Base-by-base conservation (phyloP, 202 grass and related monocot genomes). In the Carex sylvatica region DNA sequence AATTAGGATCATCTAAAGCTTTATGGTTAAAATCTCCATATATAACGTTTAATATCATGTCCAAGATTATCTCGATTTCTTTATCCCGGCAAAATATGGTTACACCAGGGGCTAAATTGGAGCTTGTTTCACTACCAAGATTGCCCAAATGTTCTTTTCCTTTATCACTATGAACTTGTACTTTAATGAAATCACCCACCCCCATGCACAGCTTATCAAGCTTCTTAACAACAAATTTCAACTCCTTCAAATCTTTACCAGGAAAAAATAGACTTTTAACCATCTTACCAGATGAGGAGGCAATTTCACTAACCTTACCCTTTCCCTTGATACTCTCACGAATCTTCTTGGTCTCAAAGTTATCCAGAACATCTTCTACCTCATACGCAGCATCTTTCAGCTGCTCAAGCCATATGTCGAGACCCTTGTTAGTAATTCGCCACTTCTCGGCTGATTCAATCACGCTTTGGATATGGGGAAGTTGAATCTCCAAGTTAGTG, bases 361-460 rank as follows among this genome's bases (percentile, higher is more conserved):
- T 38, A 35, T 90, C 88, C 6, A 87, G 67, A 52, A 87, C 35
- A 56, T 90, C 85, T 26, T 87, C 72, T 1, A 69, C 88, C 12
- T 87, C 82, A 1, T 65, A 85, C 0, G 71, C 88, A 18, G 79
- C 69, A 12, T 87, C 74, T 54, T 85, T 87, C n/a, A 90, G 46
- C 9, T 84, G 44, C 15, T 46, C 15, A 4, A 90, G 68, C 82
- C 85, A 87, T 8, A 18, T 19, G 10, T 1, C 1, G 11, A 64
- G 61, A 16, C 16, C 60, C 8, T 6, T 2, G 38, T 47, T 82
- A 35, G 42, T 81, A 76, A 84, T 70, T 35, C 22, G 73, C 61
- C 12, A 85, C 44, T 85, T 61, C 65, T 85, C 68, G 4, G 58
- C 82, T 42, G 38, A 64, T 28, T 87, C 84, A 22, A 90, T 73